Base-by-base conservation (phyloP, 192 early-diverging fungal species). In the Cetraspora pellucida region DNA sequence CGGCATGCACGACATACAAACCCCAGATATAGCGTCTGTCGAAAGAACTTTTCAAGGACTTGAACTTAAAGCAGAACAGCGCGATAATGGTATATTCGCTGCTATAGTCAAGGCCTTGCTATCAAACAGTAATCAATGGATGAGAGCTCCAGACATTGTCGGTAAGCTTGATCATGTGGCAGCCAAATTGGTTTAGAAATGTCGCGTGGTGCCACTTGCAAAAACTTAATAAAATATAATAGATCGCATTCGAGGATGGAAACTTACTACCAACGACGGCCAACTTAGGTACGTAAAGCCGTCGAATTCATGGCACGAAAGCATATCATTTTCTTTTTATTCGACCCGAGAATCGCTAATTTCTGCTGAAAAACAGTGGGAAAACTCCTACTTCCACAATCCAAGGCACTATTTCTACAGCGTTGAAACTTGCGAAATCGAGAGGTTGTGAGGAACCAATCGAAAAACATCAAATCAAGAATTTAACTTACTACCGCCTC, bases 321-420 rank as follows among this genome's bases (percentile, higher is more conserved):
- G 59, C 14, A 59, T 59, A 10, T 57, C 37, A 7, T 57, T 45
- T 23, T 59, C 25, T 55, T 55, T 59, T 58, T 25, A 45, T n/a
- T 59, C 54, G 57, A 59, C n/a, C 31, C 37, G 55, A 74, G 72
- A n/a, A 59, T 55, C 27, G 25, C 57, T 60, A 59, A 59, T 74
- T 45, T n/a, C 72, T 59, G 68, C 47, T 70, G 47, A 70, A 45
- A 59, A 30, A 59, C 44, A 86, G 85, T 76, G 85, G 85, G 45
- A 79, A 83, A 37, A 86, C 85, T 17, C 85, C 85, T 30, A 79
- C 79, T 75, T 77, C 83, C 60, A 85, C 85, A 25, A 78, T 86
- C 23, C 85, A 86, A 77, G 85, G 85, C 25, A 83, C 79, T 14
- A 86, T 86, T 54, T 85, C 83, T 28, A 86, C 83, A 8, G 76